A percentile compares a stretch with the other conserved stretches of the same genome.
phyloP scores from a whole-genome alignment of 1,284 basidiomycete species.

The Laetiporus sulphureus region DNA sequence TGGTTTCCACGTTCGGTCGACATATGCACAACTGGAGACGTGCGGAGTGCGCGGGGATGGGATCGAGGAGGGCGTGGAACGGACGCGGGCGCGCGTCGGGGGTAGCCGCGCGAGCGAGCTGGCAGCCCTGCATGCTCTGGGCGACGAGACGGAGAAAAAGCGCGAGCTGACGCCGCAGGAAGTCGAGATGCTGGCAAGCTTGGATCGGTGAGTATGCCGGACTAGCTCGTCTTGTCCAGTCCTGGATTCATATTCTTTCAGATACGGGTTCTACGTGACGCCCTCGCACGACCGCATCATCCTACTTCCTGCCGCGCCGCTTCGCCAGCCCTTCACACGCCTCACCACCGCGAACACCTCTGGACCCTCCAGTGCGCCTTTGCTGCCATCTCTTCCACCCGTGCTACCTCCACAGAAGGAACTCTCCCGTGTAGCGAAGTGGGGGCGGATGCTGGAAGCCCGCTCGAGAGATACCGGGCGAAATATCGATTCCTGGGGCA shows the following conservation, averaged over 20 bases:
- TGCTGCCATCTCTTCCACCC: slow-evolving; percentile 34
- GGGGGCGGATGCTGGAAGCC: slow-evolving; percentile 81
- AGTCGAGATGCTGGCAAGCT: slow-evolving; percentile 55
- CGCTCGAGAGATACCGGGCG: slow-evolving; percentile 65
- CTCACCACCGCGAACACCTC: slow-evolving; percentile 37
- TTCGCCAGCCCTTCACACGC: slow-evolving; percentile 53
- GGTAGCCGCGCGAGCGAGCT: slow-evolving; percentile 52
- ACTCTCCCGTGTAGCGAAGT: slow-evolving; percentile 70
- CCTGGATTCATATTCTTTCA: no score
- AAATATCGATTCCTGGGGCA: slow-evolving; percentile 71
- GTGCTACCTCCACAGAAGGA: slow-evolving; percentile 55
- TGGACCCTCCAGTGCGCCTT: slow-evolving; percentile 25
- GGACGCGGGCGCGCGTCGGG: slow-evolving; percentile 81
- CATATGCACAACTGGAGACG: slow-evolving; percentile 81
- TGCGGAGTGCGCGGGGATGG: slow-evolving; percentile 89
- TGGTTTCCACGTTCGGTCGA: slow-evolving; percentile 81
- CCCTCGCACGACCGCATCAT: slow-evolving; percentile 76
- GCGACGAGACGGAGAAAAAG: slow-evolving; percentile 49
- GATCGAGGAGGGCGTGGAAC: slow-evolving; percentile 85
- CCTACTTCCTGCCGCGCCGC: slow-evolving; percentile 54
- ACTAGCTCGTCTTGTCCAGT: neutral
- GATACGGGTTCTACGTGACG: slow-evolving; percentile 81
- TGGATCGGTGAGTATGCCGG: slow-evolving; percentile 64
- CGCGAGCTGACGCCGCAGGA: slow-evolving; percentile 59
- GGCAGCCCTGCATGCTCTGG: slow-evolving; percentile 47